These are phyloP conservation scores for Brassica hybrid DNA, from an alignment of 441 rosid species.

Conservation along the genomic window DNA sequence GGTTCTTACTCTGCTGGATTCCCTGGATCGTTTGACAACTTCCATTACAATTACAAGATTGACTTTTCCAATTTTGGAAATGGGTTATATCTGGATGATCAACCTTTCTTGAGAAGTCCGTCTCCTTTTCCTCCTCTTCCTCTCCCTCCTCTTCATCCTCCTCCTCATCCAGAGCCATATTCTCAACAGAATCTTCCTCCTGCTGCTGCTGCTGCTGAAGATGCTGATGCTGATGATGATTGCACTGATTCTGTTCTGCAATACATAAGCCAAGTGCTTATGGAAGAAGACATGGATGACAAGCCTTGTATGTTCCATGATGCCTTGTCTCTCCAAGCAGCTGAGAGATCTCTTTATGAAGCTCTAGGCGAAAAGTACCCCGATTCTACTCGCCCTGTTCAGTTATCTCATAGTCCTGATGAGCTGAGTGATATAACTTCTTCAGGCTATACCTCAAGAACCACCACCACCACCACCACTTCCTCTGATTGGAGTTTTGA, in stretches of 20 bases:
- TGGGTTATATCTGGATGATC: slow-evolving; percentile 41
- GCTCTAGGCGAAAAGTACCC: slow-evolving; percentile 56
- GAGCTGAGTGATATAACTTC: slow-evolving; percentile 32
- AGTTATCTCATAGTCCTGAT: slow-evolving; percentile 45
- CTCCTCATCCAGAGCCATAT: slow-evolving; percentile 34
- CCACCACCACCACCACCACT: background rate
- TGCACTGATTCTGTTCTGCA: slow-evolving; percentile 59
- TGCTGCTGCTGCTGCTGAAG: no score
- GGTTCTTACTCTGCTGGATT: slow-evolving; percentile 37
- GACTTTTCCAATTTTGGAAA: slow-evolving; percentile 34
- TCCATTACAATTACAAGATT: slow-evolving; percentile 33
- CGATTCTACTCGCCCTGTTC: slow-evolving; percentile 29
- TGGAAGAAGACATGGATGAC: slow-evolving; percentile 73
- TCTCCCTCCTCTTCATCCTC: no score
- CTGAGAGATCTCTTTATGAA: slow-evolving; percentile 69
- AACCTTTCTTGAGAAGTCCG: slow-evolving; percentile 45
- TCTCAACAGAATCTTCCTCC: slow-evolving; percentile 35
- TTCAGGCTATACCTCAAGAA: slow-evolving; percentile 33
- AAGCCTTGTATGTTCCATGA: slow-evolving; percentile 55
- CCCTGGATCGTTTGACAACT: slow-evolving; percentile 41
- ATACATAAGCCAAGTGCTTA: slow-evolving; percentile 64
- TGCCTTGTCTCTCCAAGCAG: slow-evolving; percentile 63
- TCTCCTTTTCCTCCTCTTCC: slow-evolving; percentile 29
- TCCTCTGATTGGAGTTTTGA: slow-evolving; percentile 46
- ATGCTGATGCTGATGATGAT: slow-evolving; percentile 51